Conservation (phyloP, 306 rosid species). For the Luffa acutangula region DNA sequence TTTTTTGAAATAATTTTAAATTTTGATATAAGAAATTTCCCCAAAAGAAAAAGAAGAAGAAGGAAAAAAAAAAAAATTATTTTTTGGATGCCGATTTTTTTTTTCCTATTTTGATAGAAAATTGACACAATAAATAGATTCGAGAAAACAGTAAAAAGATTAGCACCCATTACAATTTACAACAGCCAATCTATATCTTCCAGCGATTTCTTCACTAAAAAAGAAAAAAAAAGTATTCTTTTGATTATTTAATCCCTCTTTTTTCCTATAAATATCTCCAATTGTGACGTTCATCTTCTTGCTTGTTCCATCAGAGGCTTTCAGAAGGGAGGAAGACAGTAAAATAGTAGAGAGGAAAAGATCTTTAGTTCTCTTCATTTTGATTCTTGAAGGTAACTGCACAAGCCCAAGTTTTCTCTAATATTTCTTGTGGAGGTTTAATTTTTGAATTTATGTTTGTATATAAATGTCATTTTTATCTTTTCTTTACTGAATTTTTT, state of each 20-base stretch:
- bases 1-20: not conserved
- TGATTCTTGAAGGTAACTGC: conserved; percentile 20
- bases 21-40: not conserved
- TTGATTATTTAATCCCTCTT: not conserved
- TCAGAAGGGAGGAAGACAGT: not conserved
- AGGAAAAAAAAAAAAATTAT: too few species aligned
- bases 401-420: not conserved
- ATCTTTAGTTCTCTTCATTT: conserved; percentile 5
- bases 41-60: too few species aligned
- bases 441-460: not conserved
- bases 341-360: not conserved
- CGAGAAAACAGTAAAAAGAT: not conserved
- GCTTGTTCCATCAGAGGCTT: not conserved
- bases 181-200: not conserved
- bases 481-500: conserved; percentile 21
- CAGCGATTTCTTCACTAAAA: not conserved
- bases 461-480: not conserved
- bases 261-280: not conserved
- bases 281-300: not conserved
- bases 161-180: not conserved
- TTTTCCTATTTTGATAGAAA: not conserved
- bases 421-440: not conserved
- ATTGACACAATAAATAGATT: not conserved
- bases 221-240: not conserved
- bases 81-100: not conserved